These are phyloP conservation scores for Uronychia binucleata DNA, from an alignment of 73 alveolate genomes.

Conservation along the genomic window DNA sequence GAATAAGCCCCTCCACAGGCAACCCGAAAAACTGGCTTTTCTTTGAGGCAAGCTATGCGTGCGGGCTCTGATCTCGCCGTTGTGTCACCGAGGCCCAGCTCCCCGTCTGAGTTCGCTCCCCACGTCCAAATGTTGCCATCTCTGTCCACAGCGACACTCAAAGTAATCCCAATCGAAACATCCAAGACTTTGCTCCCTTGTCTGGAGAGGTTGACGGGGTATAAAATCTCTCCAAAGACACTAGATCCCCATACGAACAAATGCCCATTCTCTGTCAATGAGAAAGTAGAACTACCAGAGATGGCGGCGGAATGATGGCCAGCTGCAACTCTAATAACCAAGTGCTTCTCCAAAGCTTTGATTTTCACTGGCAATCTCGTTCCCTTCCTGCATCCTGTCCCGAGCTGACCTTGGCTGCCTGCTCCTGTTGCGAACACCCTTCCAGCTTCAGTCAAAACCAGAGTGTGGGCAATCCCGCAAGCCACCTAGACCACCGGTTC, in stretches of 20 bases:
- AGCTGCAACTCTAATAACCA: background rate
- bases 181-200: background rate
- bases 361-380: background rate
- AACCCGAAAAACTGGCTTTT: conserved; percentile 20
- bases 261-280: background rate
- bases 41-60: conserved; percentile 36
- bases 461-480: conserved; percentile 86
- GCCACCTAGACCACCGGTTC: conserved; percentile 48
- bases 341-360: background rate
- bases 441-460: conserved; percentile 74
- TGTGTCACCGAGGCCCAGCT: conserved; percentile 62
- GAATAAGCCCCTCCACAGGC: conserved; percentile 20
- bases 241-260: background rate
- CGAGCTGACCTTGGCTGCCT: conserved; percentile 87
- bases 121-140: conserved; percentile 12
- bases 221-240: background rate
- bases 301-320: background rate
- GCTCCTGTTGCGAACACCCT: conserved; percentile 84
- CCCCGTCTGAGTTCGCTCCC: conserved; percentile 71
- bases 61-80: conserved; percentile 46
- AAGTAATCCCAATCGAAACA: background rate
- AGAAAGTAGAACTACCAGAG: too few species aligned
- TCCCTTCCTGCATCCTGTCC: conserved; percentile 50
- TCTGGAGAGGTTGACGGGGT: background rate
- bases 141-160: background rate